phyloP scores from a whole-genome alignment of 2,329 filamentous ascomycete genomes.

The Neopestalotiopsis rosae region DNA sequence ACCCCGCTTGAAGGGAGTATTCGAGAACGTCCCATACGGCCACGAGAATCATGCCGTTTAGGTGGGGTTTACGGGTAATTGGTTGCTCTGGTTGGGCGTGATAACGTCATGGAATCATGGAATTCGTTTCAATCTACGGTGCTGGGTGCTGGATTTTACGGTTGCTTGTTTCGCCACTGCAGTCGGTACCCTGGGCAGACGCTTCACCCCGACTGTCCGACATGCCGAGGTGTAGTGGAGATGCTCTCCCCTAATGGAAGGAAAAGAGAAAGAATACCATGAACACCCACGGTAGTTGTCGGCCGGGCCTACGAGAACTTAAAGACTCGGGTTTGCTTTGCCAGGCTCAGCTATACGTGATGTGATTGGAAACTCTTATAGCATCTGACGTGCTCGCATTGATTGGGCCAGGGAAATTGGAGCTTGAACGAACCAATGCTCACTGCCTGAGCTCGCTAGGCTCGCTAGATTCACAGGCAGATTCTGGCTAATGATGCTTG shows the following conservation, averaged over 20 bases:
- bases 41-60: background rate
- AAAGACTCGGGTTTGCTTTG: no score
- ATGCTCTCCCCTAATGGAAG: background rate
- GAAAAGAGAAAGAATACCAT: background rate
- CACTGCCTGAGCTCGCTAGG: no score
- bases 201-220: slow-evolving; percentile 5
- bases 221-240: slow-evolving; percentile 2
- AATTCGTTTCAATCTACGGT: background rate
- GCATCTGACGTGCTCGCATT: no score
- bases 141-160: background rate
- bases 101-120: background rate
- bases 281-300: background rate
- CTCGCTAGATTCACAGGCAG: no score
- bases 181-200: background rate
- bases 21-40: background rate
- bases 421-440: no score
- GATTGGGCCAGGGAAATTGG: no score
- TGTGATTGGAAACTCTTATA: no score
- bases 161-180: background rate
- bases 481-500: no score
- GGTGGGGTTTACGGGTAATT: background rate
- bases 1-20: background rate
- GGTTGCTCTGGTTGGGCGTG: background rate
- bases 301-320: background rate
- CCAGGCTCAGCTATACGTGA: no score